These are phyloP conservation scores for Lentinula guzmanii DNA, from an alignment of 768 basidiomycete genomes.

Conservation along the genomic window DNA sequence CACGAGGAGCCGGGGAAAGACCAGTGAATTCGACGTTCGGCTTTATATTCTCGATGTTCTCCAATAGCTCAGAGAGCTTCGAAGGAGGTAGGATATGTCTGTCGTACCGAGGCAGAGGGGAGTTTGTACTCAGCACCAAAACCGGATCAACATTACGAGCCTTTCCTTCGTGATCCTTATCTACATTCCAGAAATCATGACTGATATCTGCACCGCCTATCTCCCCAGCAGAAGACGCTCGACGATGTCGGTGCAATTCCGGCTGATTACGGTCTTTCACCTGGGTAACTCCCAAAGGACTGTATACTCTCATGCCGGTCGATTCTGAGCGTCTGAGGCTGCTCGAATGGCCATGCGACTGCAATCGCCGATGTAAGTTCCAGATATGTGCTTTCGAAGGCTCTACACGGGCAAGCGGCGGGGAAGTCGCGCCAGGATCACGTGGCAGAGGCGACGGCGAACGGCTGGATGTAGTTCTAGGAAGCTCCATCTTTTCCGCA, in stretches of 20 bases:
- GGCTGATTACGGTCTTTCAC: neutral
- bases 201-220: constrained; percentile 5
- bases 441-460: neutral
- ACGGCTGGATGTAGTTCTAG: constrained; percentile 13
- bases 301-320: neutral
- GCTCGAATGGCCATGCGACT: constrained; percentile 15
- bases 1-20: constrained; percentile 7
- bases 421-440: neutral
- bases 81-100: constrained; percentile 21
- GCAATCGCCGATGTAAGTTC: constrained; percentile 22
- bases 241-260: constrained; percentile 22
- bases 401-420: neutral
- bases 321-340: neutral
- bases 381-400: constrained; percentile 7
- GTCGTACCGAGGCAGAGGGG: constrained; percentile 5
- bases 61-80: constrained; percentile 17
- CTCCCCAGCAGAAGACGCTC: constrained; percentile 46
- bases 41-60: neutral
- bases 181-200: neutral
- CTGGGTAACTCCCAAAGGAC: neutral
- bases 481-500: constrained; percentile 54
- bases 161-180: neutral
- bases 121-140: neutral
- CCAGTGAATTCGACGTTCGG: neutral
- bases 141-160: neutral